Conservation (phyloP, 805 yeast genomes). For the Zygosaccharomyces bailii region DNA sequence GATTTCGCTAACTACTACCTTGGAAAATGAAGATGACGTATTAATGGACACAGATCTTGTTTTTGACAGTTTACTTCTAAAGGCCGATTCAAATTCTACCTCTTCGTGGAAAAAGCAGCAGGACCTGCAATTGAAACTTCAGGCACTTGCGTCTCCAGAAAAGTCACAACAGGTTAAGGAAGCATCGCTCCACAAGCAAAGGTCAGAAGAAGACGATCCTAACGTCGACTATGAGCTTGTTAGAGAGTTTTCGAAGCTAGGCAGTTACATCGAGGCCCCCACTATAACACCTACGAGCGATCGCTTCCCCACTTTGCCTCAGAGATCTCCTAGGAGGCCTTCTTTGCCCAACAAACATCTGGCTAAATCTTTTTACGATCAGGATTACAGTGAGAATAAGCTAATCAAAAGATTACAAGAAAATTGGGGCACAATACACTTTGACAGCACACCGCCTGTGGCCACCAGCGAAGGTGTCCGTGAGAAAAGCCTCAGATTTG, state of each 20-base stretch:
- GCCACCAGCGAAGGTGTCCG: background rate
- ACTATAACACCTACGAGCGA: background rate
- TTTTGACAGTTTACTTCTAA: constrained; percentile 30
- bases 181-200: background rate
- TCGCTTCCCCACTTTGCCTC: constrained; percentile 18
- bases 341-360: constrained; percentile 18
- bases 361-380: constrained; percentile 23
- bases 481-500: constrained; percentile 24
- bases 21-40: constrained; percentile 16
- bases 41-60: constrained; percentile 32
- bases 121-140: constrained; percentile 14
- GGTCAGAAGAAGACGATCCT: constrained; percentile 8
- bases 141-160: constrained; percentile 9
- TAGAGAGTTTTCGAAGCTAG: constrained; percentile 24
- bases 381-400: constrained; percentile 10
- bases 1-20: constrained; percentile 2
- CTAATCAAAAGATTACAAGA: constrained; percentile 20
- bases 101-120: constrained; percentile 14
- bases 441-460: constrained; percentile 14
- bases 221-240: constrained; percentile 22
- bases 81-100: constrained; percentile 17
- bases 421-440: constrained; percentile 27
- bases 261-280: constrained; percentile 20
- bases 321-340: constrained; percentile 31
- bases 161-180: background rate